Evolutionary conservation across 2,329 filamentous ascomycete genomes (phyloP), one percentile per base, ranked within the genome.

Genomic region (Tolypocladium sp.): DNA sequence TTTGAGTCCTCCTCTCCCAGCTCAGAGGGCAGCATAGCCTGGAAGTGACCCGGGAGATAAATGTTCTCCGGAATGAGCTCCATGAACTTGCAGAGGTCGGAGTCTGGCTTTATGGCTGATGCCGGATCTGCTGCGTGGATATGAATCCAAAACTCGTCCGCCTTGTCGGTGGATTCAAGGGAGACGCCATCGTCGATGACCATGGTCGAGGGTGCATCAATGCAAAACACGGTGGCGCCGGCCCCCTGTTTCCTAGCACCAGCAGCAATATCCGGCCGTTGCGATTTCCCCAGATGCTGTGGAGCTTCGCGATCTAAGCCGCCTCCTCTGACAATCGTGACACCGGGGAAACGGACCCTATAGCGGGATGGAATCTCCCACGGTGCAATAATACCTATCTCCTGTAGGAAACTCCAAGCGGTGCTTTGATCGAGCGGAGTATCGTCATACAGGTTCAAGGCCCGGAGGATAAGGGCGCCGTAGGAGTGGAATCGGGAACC

Each of bases 111-210:
- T 62, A 94, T 84, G 60, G 83, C 82, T 6, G 90, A 89, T 2
- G 88, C 87, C 10, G 90, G 90, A 67, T 94, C 91, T 17, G 91
- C 90, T 49, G 89, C 82, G 69, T 94, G 90, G 38, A 91, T 74
- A 67, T 92, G 89, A 37, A 93, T 76, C 90, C 90, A 94, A 66
- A 83, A 84, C 63, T 88, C 79, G 56, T 78, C 69, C 25, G 78
- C 62, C 22, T 71, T 75, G 4, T 77, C 72, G 1, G 86, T 81
- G 53, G 73, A 70, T 67, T 91, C 86, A 9, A 94, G 68, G 1
- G 90, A 93, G 10, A 95, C 74, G 1, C 87, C 90, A 68, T 95
- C 90, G 64, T 95, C 90, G 60, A 94, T 88, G 65, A 93, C 85
- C 35, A 81, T 76, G 0, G 91, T 88, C 41, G 73, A 74, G 25